These are phyloP conservation scores for Lasiodiplodia sp. DNA, from an alignment of 2,329 filamentous ascomycete species.

Conservation along the genomic window DNA sequence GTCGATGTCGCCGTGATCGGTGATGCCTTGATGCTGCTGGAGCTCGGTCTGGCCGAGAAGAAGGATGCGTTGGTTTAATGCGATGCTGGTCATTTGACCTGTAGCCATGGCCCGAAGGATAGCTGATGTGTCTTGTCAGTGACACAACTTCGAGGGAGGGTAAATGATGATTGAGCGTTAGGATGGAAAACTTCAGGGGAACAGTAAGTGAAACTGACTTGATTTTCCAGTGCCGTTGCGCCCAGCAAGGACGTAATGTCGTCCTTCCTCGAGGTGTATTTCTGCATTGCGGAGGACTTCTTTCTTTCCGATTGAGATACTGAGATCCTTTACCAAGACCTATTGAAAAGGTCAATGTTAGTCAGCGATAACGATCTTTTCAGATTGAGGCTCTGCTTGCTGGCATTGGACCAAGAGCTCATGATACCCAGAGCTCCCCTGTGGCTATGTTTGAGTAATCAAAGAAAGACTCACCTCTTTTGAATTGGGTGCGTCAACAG, in stretches of 20 bases:
- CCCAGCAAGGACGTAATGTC: slow-evolving; percentile 79
- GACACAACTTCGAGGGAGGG: not conserved
- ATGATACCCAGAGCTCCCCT: no score
- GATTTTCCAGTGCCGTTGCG: slow-evolving; percentile 86
- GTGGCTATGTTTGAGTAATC: no score
- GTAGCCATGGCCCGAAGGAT: slow-evolving; percentile 77
- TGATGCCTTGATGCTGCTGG: not conserved
- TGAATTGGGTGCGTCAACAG: slow-evolving; percentile 46
- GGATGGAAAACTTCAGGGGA: not conserved
- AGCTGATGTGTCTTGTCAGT: slow-evolving; percentile 52
- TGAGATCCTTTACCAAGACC: slow-evolving; percentile 70
- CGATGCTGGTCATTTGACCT: slow-evolving; percentile 74
- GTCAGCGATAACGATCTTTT: no score
- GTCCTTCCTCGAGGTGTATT: slow-evolving; percentile 73
- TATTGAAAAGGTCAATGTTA: slow-evolving; percentile 31
- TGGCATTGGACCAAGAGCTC: no score
- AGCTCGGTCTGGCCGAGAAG: slow-evolving; percentile 44
- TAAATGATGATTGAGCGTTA: not conserved
- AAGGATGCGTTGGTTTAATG: slow-evolving; percentile 45
- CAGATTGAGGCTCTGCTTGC: no score
- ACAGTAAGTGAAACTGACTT: slow-evolving; percentile 57
- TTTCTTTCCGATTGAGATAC: slow-evolving; percentile 66
- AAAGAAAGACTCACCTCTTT: slow-evolving; percentile 40
- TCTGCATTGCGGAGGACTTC: slow-evolving; percentile 76
- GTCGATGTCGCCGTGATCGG: slow-evolving; percentile 20